These are phyloP conservation scores for Boletus rubescentipes DNA, from an alignment of 768 basidiomycete species.

Conservation along the genomic window DNA sequence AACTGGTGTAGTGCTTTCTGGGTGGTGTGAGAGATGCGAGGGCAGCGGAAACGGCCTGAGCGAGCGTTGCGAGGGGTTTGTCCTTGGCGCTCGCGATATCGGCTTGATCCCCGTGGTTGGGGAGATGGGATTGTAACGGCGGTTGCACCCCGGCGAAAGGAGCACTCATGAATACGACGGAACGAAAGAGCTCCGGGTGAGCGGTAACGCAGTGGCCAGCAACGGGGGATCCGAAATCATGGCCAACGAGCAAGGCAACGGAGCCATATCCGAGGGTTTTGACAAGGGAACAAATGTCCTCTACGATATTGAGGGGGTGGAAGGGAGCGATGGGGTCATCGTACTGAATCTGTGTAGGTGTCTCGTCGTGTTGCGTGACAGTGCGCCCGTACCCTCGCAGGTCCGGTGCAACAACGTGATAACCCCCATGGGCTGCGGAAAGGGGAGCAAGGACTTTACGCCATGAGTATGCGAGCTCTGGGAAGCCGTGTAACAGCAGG, in stretches of 20 bases:
- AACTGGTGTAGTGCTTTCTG: constrained; percentile 55
- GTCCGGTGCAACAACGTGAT: constrained; percentile 64
- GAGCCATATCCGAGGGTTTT: constrained; percentile 48
- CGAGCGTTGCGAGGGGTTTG: constrained; percentile 10
- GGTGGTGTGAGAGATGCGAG: constrained; percentile 48
- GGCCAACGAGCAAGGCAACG: constrained; percentile 53
- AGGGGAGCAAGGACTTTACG: constrained; percentile 56
- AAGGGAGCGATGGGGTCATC: constrained; percentile 52
- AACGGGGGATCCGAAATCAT: constrained; percentile 57
- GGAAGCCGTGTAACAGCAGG: constrained; percentile 64
- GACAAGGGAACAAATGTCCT: constrained; percentile 52
- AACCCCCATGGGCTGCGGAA: constrained; percentile 41
- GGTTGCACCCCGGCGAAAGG: constrained; percentile 50
- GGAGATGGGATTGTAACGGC: constrained; percentile 17
- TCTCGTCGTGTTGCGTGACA: constrained; percentile 25
- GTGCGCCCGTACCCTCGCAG: constrained; percentile 53
- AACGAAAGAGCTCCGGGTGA: constrained; percentile 54
- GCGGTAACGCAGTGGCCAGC: constrained; percentile 54
- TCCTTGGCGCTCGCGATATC: constrained; percentile 3
- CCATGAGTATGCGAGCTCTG: constrained; percentile 67
- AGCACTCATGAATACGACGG: constrained; percentile 58
- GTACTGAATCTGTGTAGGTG: constrained; percentile 31
- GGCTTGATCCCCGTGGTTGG: neutral
- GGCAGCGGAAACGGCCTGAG: constrained; percentile 5
- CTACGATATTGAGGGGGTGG: constrained; percentile 48